Base-by-base conservation (phyloP, 305 asterid species). In the Nicotiana rustica region DNA sequence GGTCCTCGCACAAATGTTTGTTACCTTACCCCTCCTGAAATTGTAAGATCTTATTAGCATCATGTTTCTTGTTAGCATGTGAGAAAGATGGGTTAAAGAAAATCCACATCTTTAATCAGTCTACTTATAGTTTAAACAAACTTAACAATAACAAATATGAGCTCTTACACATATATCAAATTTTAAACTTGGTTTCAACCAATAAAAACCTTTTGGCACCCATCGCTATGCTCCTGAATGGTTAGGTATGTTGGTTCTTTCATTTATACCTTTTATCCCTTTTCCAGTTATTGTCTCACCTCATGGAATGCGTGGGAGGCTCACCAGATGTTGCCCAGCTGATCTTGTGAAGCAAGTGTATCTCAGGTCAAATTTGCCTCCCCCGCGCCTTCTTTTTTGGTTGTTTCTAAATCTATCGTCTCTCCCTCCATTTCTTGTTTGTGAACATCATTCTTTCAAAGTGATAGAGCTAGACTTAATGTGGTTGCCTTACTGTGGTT, bases 281-380 rank as follows among this genome's bases (percentile, higher is more conserved):
- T 85, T 83, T 90, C 87, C 92, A 96, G 99, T 95, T 83, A 86
- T 95, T 87, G 97, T 92, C 85, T 92, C 99, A 56, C 99, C 98
- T 83, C 98, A 93, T 85, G 99, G 99, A 82, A 96, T 96, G 98
- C 95, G 92, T 82, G 99, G 99, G 88, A 93, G 90, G 88, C 98
- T 96, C 81, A 91, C 92, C 29, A 98, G 99, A 84, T 90, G 91
- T 83, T 95, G 97, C 85, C 98, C 98, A 67, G 92, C 92, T 59
- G 98, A 96, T 90, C 96, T 96, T 80, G 99, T 95, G 90, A 96
- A 96, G 87, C 97, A 96, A 89, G 98, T 96, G 41, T 93, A 93
- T 88, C 89, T 95, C 90, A 91, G 99, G 99, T 96, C 79, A 79
- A 86, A 84, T 84, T 80, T 66, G 15, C 47, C 29, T 61, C 35